Evolutionary conservation across 192 early-diverging fungal species (phyloP).

Genomic region (Jimgerdemannia lactiflua): DNA sequence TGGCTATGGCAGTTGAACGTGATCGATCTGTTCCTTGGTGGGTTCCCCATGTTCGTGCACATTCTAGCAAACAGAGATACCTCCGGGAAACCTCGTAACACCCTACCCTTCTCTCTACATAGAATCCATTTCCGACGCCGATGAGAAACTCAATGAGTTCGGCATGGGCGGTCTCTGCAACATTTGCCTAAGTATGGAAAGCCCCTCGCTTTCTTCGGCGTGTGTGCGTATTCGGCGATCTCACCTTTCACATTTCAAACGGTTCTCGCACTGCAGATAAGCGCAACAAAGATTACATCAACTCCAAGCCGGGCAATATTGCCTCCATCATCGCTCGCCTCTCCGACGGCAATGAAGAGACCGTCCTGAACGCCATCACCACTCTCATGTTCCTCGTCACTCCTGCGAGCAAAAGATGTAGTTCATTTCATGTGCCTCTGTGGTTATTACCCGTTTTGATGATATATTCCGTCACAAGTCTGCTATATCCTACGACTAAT

Average conservation of each 20-base stretch:
- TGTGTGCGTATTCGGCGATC: background rate
- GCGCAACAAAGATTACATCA: background rate
- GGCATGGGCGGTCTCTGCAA: constrained; percentile 26
- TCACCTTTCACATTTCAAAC: background rate
- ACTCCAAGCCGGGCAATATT: background rate
- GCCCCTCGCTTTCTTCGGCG: background rate
- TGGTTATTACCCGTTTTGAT: background rate
- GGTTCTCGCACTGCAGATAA: background rate
- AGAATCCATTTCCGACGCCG: constrained; percentile 8
- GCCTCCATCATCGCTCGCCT: background rate
- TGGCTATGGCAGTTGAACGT: constrained; percentile 37
- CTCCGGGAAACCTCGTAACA: too few species aligned
- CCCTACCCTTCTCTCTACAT: background rate
- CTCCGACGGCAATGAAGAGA: background rate
- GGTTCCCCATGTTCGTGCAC: background rate
- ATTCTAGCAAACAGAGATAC: too few species aligned
- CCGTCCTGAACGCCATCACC: background rate
- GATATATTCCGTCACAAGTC: background rate
- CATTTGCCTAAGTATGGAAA: constrained; percentile 16
- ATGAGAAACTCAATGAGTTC: constrained; percentile 16
- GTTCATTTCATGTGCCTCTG: background rate
- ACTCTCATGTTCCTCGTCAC: background rate
- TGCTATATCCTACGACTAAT: too few species aligned
- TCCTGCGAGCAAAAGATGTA: background rate
- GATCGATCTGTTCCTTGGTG: constrained; percentile 39